Base-by-base conservation (phyloP, 148 eudicot genomes). In the Rhododendron ovatum region DNA sequence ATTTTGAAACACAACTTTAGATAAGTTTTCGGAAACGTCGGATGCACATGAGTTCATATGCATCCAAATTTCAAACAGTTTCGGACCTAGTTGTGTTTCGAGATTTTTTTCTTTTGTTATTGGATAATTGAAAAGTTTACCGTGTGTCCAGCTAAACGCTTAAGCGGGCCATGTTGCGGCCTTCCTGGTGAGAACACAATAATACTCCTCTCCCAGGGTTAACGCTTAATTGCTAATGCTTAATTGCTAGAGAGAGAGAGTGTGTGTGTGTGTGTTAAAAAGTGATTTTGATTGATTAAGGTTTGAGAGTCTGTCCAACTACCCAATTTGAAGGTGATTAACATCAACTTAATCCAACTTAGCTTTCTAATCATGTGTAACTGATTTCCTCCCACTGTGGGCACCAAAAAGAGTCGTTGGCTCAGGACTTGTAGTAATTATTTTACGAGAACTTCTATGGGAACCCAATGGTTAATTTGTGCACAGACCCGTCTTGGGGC, bases 311-410 rank as follows among this genome's bases (percentile, higher is more conserved):
- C 4, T 35, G 74, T 69, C 63, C 74, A 83, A 71, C 78, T 30
- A 71, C 9, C 79, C 15, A 67, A 71, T 47, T 83, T 12, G 85
- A 83, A 69, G 79, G 41, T 67, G 15, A 43, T 83, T 67, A 83
- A 17, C 45, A 28, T 18, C 73, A 83, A 30, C 37, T 47, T 48
- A 83, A 83, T 67, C 37, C 1, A 67, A 30, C 41, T 71, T 83
- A 69, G 79, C 79, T 83, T 39, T 71, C 61, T 71, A 83, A 67
- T 67, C 85, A 69, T 79, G 59, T 69, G 85, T 55, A 45, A 47
- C 59, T 48, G 20, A 20, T 57, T 20, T 45, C 17, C 43, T 43
- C 55, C 51, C 7, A 69, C 51, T 30, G 57, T 15, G 12, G 24
- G 35, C 75, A 63, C 51, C 12, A 24, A 39, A 61, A 63, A 35